Percentiles rank a stretch among this genome's conserved stretches.
Evolutionary conservation across 31 red algal genomes (phyloP).

Genomic region (Porphyra umbilicalis): DNA sequence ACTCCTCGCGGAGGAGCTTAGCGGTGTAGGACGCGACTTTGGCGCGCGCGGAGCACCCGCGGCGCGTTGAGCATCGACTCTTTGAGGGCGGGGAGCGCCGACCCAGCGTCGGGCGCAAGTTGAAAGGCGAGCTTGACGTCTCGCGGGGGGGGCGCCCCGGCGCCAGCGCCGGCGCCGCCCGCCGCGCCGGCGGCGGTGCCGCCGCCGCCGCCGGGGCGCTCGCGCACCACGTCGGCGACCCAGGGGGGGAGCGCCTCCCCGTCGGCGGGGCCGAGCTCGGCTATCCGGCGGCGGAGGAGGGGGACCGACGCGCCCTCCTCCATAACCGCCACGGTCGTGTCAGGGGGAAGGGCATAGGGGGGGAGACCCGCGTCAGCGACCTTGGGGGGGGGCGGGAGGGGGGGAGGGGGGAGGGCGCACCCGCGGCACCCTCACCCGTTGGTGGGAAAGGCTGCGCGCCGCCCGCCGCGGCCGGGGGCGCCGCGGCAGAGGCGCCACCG

Average conservation of each 20-base stretch:
- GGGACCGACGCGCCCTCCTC: conserved; percentile 67
- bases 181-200: conserved; percentile 38
- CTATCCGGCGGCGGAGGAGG: conserved; percentile 18
- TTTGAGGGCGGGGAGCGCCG: conserved; percentile 36
- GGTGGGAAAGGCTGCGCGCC: too few species aligned
- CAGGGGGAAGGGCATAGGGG: not conserved
- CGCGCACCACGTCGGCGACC: conserved; percentile 77
- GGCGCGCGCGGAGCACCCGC: conserved; percentile 66
- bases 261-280: conserved; percentile 28
- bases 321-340: conserved; percentile 14
- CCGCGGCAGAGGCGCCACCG: not conserved
- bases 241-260: conserved; percentile 56
- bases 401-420: too few species aligned
- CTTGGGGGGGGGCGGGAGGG: not conserved
- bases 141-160: too few species aligned
- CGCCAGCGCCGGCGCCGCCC: too few species aligned
- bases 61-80: conserved; percentile 71
- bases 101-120: conserved; percentile 56
- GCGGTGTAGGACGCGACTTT: conserved; percentile 75
- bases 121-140: conserved; percentile 78
- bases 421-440: too few species aligned
- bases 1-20: conserved; percentile 22
- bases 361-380: not conserved
- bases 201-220: conserved; percentile 1
- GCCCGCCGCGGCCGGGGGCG: too few species aligned